These are phyloP conservation scores for Pisolithus orientalis DNA, from an alignment of 768 basidiomycete genomes.

Conservation along the genomic window DNA sequence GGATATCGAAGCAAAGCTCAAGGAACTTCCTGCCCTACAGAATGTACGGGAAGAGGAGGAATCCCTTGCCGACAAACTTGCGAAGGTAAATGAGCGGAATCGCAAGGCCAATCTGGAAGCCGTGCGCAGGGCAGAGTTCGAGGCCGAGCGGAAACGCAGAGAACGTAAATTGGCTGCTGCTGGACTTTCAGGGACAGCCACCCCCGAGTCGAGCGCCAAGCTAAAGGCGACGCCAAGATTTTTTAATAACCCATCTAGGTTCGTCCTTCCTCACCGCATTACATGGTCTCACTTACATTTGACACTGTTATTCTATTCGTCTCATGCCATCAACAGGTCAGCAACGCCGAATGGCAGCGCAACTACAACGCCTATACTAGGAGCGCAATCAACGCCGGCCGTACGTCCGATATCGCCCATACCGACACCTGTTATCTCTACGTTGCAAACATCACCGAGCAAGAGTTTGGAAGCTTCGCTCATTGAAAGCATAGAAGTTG, in stretches of 20 bases:
- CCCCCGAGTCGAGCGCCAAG: slow-evolving; percentile 61
- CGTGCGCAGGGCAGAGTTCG: slow-evolving; percentile 68
- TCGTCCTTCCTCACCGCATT: slow-evolving; percentile 17
- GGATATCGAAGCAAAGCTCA: slow-evolving; percentile 58
- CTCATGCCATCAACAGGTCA: slow-evolving; percentile 18
- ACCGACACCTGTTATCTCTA: slow-evolving; percentile 15
- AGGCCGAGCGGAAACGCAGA: slow-evolving; percentile 62
- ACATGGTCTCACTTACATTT: slow-evolving; percentile 2
- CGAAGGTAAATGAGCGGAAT: slow-evolving; percentile 87
- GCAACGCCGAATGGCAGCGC: slow-evolving; percentile 46
- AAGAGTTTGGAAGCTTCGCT: slow-evolving; percentile 51
- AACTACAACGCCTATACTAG: slow-evolving; percentile 34
- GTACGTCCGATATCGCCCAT: slow-evolving; percentile 34
- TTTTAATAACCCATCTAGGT: slow-evolving; percentile 60
- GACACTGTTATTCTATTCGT: slow-evolving; percentile 15
- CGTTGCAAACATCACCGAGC: slow-evolving; percentile 22
- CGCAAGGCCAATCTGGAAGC: slow-evolving; percentile 77
- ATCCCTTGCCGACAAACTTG: slow-evolving; percentile 45
- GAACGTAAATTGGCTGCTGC: slow-evolving; percentile 54
- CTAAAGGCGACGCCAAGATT: slow-evolving; percentile 58
- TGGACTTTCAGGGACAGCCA: slow-evolving; percentile 30
- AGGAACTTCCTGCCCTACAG: slow-evolving; percentile 35
- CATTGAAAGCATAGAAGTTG: slow-evolving; percentile 65
- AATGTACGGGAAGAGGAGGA: slow-evolving; percentile 21
- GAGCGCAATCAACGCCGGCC: slow-evolving; percentile 21